Evolutionary conservation across 75 land plant genomes (phyloP).

Genomic region (Selaginella tamariscina): DNA sequence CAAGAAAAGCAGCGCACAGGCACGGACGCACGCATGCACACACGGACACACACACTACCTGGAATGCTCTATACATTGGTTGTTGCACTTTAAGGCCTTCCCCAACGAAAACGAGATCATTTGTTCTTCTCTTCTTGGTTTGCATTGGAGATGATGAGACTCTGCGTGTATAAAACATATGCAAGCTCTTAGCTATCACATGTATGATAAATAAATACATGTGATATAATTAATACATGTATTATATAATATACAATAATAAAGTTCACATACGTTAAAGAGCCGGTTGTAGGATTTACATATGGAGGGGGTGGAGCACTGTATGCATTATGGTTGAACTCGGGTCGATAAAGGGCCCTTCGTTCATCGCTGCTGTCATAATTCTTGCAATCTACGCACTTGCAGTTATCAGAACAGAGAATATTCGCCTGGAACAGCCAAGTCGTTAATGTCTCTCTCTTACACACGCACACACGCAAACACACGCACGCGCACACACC

Average conservation of each 20-base stretch:
- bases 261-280: no score
- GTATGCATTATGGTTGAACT: neutral
- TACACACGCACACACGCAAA: no score
- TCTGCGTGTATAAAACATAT: no score
- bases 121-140: slow-evolving; percentile 58
- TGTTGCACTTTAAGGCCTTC: slow-evolving; percentile 32
- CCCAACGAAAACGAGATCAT: slow-evolving; percentile 48
- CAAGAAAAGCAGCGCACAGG: no score
- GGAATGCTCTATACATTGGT: neutral
- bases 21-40: no score
- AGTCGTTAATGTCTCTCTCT: no score
- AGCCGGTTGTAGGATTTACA: neutral
- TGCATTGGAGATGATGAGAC: slow-evolving; percentile 18
- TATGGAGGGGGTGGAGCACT: neutral
- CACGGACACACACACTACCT: no score
- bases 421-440: slow-evolving; percentile 97
- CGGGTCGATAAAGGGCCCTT: slow-evolving; percentile 49
- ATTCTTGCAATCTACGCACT: slow-evolving; percentile 94
- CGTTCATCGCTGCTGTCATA: slow-evolving; percentile 93
- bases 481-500: no score
- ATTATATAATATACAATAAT: no score
- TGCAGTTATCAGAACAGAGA: slow-evolving; percentile 94
- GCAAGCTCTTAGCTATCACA: no score
- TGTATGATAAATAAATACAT: no score
- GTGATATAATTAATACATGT: no score